These are phyloP conservation scores for Dalbergia oliveri DNA, from an alignment of 306 rosid genomes.

Conservation along the genomic window DNA sequence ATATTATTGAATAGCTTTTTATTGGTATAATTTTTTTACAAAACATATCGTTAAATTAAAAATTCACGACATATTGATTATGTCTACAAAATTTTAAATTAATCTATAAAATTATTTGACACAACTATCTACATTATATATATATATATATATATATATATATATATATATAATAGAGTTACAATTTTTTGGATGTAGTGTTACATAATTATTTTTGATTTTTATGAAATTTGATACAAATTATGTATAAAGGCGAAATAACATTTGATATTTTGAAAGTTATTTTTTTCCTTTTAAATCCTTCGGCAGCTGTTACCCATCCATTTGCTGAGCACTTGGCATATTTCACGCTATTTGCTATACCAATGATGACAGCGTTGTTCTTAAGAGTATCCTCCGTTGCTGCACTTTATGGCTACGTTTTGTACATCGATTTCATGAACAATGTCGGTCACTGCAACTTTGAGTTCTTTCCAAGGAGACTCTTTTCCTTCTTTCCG, in stretches of 20 bases:
- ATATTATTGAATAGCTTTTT: no score
- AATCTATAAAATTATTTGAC: no score
- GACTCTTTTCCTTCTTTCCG: constrained; percentile 47
- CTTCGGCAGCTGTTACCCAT: constrained; percentile 59
- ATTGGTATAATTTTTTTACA: no score
- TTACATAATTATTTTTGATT: no score
- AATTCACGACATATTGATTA: no score
- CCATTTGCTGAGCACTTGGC: constrained; percentile 65
- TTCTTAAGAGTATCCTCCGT: constrained; percentile 42
- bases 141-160: no score
- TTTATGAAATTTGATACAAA: no score
- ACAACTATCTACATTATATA: no score
- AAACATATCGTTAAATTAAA: no score
- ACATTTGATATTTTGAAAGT: not conserved
- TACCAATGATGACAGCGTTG: constrained; percentile 42
- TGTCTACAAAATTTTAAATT: no score
- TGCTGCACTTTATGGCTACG: constrained; percentile 21
- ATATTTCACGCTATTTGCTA: constrained; percentile 53
- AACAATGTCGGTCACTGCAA: constrained; percentile 70
- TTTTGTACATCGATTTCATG: constrained; percentile 56
- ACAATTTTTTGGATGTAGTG: no score
- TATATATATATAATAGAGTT: no score
- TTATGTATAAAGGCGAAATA: not conserved
- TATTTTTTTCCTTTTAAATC: not conserved
- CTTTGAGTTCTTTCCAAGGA: constrained; percentile 55